These are phyloP conservation scores for Lachancea sp. DNA, from an alignment of 805 yeast genomes.

Conservation along the genomic window DNA sequence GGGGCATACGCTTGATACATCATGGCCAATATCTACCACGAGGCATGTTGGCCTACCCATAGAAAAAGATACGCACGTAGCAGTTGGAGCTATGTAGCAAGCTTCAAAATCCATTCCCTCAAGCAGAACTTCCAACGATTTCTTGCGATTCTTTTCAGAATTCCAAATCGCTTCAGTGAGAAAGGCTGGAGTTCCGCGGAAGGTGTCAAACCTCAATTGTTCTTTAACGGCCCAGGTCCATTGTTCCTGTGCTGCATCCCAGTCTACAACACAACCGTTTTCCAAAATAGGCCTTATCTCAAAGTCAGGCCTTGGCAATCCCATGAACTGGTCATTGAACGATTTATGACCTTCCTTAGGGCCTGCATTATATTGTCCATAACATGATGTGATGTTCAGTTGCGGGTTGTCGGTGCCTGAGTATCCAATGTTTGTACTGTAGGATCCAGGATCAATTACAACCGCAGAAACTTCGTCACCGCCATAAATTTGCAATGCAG, in stretches of 20 bases:
- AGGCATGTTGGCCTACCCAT: constrained; percentile 83
- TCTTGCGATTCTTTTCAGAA: constrained; percentile 54
- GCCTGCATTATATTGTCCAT: constrained; percentile 34
- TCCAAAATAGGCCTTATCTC: constrained; percentile 53
- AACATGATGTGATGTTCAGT: constrained; percentile 64
- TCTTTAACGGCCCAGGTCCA: constrained; percentile 55
- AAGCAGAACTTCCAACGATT: constrained; percentile 63
- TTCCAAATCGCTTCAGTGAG: constrained; percentile 89
- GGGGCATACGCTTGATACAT: constrained; percentile 68
- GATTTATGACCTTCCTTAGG: constrained; percentile 21
- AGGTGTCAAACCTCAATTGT: constrained; percentile 42
- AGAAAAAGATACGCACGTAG: constrained; percentile 85
- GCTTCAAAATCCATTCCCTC: constrained; percentile 74
- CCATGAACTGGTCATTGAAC: constrained; percentile 38
- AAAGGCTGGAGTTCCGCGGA: constrained; percentile 49
- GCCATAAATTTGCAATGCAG: constrained; percentile 48
- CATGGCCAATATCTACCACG: constrained; percentile 83
- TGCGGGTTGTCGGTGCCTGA: constrained; percentile 91
- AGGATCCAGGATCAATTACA: constrained; percentile 87
- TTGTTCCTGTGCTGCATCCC: constrained; percentile 80
- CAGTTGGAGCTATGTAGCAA: constrained; percentile 68
- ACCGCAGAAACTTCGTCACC: constrained; percentile 84
- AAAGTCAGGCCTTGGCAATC: constrained; percentile 45
- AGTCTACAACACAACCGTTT: constrained; percentile 63
- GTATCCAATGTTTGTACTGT: constrained; percentile 75